Base-by-base conservation (phyloP, 2,329 filamentous ascomycete genomes). In the Trichoderma sp. region DNA sequence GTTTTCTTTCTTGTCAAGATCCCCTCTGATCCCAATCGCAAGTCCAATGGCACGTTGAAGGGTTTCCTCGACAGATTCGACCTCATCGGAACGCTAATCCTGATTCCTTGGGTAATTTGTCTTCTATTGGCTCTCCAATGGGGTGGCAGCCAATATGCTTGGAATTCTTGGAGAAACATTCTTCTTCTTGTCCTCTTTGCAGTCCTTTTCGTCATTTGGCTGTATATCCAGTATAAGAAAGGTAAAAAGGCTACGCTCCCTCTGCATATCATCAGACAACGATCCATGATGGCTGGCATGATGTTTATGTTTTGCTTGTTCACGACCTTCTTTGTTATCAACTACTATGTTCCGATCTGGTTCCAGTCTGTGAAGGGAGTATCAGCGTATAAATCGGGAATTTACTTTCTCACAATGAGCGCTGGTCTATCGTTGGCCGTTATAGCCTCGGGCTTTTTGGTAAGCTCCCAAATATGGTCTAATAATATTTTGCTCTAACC, bases 101-200 rank as follows among this genome's bases (percentile, higher is more conserved):
- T 68, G 2, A 68, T 77, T 40, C 72, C 74, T 0, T 70, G 79
- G 11, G 79, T 83, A 5, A 74, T 84, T 56, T 85, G 82, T 69
- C 78, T 84, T 5, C 73, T 85, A 0, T 75, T 86, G 7, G 83
- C 83, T 16, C 74, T 86, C 4, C 82, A 85, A 63, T 85, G 82
- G 81, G 81, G 81, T 55, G 81, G 79, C 13, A 75, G 72, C 21
- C 76, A 74, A 49, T 79, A 79, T 57, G 37, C 70, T 2, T 75
- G 72, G 72, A 40, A 29, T 5, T 67, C 68, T 14, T 69, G 60
- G 27, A 68, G 70, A 5, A 73, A 72, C 11, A 71, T 73, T 13
- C 21, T 68, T 16, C 64, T 68, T 40, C 27, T 68, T n/a, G 40
- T 61, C 27, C 29, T 68, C n/a, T 59, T 57, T 7, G 40, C 40